A percentile compares a stretch with the other conserved stretches of the same genome.
Evolutionary conservation across 1,284 basidiomycete genomes (phyloP).

Genomic region (Gomphus sp.): DNA sequence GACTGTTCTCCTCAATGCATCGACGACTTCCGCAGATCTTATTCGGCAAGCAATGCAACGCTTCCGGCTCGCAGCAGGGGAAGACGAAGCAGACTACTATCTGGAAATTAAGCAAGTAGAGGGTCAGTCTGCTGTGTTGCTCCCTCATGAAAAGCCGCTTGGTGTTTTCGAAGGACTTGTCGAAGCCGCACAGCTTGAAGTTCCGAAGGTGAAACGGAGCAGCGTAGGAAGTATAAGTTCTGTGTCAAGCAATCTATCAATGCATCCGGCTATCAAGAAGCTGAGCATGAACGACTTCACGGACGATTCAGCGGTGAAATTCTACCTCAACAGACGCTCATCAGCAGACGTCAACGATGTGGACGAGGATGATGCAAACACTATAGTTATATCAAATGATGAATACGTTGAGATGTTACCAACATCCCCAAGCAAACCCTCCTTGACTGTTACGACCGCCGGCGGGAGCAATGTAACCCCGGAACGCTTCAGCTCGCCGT

Average conservation of each 20-base stretch:
- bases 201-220: constrained; percentile 85
- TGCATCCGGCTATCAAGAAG: constrained; percentile 90
- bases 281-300: constrained; percentile 95
- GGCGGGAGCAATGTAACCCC: constrained; percentile 40
- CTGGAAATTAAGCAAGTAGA: constrained; percentile 90
- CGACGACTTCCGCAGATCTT: constrained; percentile 77
- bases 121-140: constrained; percentile 69
- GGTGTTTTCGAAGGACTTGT: constrained; percentile 80
- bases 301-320: constrained; percentile 94
- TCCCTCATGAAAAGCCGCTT: constrained; percentile 70
- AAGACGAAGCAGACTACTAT: constrained; percentile 68
- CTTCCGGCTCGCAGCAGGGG: constrained; percentile 69
- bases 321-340: constrained; percentile 68
- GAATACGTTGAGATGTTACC: constrained; percentile 20
- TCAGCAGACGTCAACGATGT: constrained; percentile 24
- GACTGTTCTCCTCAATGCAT: constrained; percentile 86
- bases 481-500: constrained; percentile 72
- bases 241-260: constrained; percentile 80
- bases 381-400: constrained; percentile 16
- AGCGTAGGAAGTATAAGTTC: constrained; percentile 92
- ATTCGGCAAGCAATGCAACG: constrained; percentile 89
- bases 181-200: constrained; percentile 57
- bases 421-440: constrained; percentile 31
- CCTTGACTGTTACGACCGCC: constrained; percentile 34
- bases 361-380: constrained; percentile 20